Percentiles rank a stretch among this genome's conserved stretches.
These are phyloP conservation scores for Epichloe brachyelytri DNA, from an alignment of 2,329 filamentous ascomycete genomes.

Conservation along the genomic window DNA sequence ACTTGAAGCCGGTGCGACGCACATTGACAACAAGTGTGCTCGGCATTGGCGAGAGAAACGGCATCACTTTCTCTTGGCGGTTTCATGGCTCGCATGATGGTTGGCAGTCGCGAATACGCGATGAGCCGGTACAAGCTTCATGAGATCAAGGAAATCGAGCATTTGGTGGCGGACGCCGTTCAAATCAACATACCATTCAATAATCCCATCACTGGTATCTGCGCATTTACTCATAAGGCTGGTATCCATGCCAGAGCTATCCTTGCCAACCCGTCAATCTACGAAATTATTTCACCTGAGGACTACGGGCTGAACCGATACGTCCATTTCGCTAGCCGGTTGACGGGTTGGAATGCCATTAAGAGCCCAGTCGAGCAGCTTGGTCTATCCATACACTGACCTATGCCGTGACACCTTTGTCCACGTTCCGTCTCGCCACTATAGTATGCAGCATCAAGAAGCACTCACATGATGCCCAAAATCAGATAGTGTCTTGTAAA, in stretches of 20 bases:
- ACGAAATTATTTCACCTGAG: constrained; percentile 79
- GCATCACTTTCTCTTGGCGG: constrained; percentile 8
- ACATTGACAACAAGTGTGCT: constrained; percentile 7
- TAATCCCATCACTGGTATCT: constrained; percentile 18
- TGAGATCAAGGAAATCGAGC: constrained; percentile 76
- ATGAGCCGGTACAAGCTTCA: constrained; percentile 56
- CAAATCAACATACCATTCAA: constrained; percentile 15
- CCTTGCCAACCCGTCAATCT: constrained; percentile 20
- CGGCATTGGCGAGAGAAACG: constrained; percentile 7
- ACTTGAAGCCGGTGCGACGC: constrained; percentile 73
- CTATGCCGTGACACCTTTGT: not conserved
- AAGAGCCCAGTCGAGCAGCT: constrained; percentile 81
- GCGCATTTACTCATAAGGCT: constrained; percentile 8
- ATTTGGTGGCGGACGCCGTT: constrained; percentile 49
- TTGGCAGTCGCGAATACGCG: constrained; percentile 8
- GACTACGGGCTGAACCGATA: constrained; percentile 28
- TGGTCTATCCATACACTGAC: constrained; percentile 37
- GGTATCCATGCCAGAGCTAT: constrained; percentile 22
- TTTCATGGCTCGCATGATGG: constrained; percentile 22
- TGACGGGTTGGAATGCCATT: constrained; percentile 93
- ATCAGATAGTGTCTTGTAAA: too few species aligned
- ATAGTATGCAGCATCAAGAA: not conserved
- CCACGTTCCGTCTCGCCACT: too few species aligned
- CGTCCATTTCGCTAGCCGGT: constrained; percentile 7
- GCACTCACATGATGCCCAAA: not conserved